Conservation (phyloP, 345 rosid species). For the Gossypium arboreum region DNA sequence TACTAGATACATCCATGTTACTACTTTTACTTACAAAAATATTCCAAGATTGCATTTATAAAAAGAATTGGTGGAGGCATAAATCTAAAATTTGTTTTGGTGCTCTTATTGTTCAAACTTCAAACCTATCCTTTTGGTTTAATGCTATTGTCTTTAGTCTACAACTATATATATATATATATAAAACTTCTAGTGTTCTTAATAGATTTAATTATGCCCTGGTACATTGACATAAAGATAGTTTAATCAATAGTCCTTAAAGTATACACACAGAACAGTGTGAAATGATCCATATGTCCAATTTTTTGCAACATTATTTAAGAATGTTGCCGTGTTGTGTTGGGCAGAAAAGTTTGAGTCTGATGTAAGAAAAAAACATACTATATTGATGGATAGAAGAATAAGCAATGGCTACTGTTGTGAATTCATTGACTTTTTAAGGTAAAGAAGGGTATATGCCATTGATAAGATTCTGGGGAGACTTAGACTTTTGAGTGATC, state of each 20-base stretch:
- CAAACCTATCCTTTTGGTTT: neutral
- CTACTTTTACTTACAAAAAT: neutral
- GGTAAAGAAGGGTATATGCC: neutral
- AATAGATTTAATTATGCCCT: neutral
- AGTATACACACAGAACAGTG: neutral
- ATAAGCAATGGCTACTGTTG: neutral
- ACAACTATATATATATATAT: neutral
- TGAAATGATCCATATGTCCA: neutral
- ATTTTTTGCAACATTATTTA: neutral
- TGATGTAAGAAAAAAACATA: neutral
- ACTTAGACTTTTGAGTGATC: neutral
- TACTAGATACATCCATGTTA: too few species aligned
- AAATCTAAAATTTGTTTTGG: neutral
- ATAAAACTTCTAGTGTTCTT: neutral
- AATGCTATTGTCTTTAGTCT: neutral
- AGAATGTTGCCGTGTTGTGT: neutral
- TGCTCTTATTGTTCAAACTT: neutral
- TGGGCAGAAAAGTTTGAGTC: neutral
- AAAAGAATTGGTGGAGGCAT: neutral
- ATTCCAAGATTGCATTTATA: neutral
- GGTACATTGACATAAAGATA: neutral
- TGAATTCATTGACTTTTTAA: slow-evolving; percentile 1
- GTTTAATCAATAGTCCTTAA: neutral
- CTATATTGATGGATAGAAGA: neutral
- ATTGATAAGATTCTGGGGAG: neutral